These are phyloP conservation scores for Aureobasidium sp. DNA, from an alignment of 2,329 filamentous ascomycete genomes.

Conservation along the genomic window DNA sequence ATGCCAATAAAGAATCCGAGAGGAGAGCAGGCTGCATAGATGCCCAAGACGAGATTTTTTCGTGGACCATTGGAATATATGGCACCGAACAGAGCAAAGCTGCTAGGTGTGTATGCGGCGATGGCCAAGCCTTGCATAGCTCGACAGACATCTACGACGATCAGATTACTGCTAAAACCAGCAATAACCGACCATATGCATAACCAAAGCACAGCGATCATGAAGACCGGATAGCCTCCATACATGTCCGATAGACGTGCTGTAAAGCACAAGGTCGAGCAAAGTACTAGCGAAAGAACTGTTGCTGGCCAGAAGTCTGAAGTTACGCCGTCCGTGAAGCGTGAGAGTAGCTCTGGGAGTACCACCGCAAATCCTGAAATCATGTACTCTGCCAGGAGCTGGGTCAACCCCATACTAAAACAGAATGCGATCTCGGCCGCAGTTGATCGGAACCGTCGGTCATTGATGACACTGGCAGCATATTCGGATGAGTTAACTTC, in stretches of 20 bases:
- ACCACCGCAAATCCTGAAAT: constrained; percentile 32
- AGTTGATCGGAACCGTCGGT: constrained; percentile 23
- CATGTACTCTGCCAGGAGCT: constrained; percentile 32
- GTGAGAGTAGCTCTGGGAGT: constrained; percentile 24
- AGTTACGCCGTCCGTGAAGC: neutral
- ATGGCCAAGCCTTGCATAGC: constrained; percentile 33
- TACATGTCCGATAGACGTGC: constrained; percentile 31
- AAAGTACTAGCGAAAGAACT: constrained; percentile 29
- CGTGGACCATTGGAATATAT: constrained; percentile 27
- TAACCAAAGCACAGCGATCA: constrained; percentile 30
- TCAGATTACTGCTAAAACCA: constrained; percentile 23
- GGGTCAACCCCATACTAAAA: constrained; percentile 31
- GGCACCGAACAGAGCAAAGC: constrained; percentile 28
- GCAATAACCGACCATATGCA: constrained; percentile 29
- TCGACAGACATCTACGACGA: constrained; percentile 27
- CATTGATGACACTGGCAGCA: neutral
- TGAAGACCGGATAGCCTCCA: constrained; percentile 30
- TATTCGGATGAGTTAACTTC: neutral
- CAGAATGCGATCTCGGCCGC: constrained; percentile 28
- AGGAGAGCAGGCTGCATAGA: constrained; percentile 32
- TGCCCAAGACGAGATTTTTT: constrained; percentile 28
- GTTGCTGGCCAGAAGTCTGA: constrained; percentile 30
- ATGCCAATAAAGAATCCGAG: constrained; percentile 32
- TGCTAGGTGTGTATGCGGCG: constrained; percentile 29
- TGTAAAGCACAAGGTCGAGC: constrained; percentile 28